These are phyloP conservation scores for Irpex sp. DNA, from an alignment of 1,284 basidiomycete genomes.

Conservation along the genomic window DNA sequence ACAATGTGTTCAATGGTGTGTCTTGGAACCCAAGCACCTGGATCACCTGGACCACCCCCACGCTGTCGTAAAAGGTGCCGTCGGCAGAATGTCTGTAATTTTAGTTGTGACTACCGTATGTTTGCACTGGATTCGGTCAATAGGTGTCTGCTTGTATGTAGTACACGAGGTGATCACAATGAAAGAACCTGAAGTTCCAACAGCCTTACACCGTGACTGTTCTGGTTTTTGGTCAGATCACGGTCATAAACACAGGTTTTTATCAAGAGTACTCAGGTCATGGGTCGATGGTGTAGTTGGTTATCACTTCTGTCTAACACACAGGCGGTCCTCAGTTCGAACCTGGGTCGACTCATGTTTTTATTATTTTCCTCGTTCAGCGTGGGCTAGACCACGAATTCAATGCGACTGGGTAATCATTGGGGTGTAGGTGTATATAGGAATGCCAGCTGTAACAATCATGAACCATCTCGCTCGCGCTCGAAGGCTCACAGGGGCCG, in stretches of 20 bases:
- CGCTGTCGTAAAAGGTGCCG: conserved; percentile 19
- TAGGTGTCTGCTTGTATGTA: too few relatives aligned
- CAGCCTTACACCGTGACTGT: too few relatives aligned
- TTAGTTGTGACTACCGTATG: too few relatives aligned
- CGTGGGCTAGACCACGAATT: background rate
- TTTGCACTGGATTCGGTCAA: too few relatives aligned
- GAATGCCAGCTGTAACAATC: too few relatives aligned
- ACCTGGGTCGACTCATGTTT: conserved; percentile 14
- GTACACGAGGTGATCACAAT: too few relatives aligned
- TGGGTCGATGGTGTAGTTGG: conserved; percentile 12
- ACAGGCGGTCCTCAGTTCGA: conserved; percentile 16
- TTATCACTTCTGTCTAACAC: conserved; percentile 12
- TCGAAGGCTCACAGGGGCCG: too few relatives aligned
- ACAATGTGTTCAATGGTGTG: conserved; percentile 37
- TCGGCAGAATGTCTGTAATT: background rate
- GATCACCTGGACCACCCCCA: conserved; percentile 47
- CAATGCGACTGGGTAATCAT: too few relatives aligned
- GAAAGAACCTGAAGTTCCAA: background rate
- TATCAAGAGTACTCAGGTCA: background rate
- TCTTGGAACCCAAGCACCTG: conserved; percentile 38
- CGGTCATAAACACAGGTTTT: too few relatives aligned
- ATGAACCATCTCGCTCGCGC: too few relatives aligned
- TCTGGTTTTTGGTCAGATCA: too few relatives aligned
- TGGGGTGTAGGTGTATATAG: too few relatives aligned
- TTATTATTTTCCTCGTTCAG: background rate